A percentile compares a stretch with the other conserved stretches of the same genome.
These are phyloP conservation scores for Przewalskia tangutica DNA, from an alignment of 257 asterid species.

Conservation along the genomic window DNA sequence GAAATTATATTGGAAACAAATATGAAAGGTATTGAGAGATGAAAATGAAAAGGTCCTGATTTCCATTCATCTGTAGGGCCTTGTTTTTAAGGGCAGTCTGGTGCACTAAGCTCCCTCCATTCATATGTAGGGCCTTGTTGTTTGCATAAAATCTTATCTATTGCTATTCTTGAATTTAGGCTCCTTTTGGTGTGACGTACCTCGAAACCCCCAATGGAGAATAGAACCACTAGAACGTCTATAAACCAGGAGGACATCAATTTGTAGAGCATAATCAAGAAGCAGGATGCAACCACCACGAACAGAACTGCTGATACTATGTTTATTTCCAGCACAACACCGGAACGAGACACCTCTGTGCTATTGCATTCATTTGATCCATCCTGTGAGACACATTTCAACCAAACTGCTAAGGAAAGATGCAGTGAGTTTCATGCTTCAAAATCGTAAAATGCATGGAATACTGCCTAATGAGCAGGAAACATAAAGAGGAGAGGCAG, in stretches of 20 bases:
- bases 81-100: background rate
- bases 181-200: conserved; percentile 26
- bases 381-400: conserved; percentile 42
- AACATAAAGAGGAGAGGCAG: background rate
- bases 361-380: conserved; percentile 56
- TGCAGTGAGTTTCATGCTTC: background rate
- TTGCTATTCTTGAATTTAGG: background rate
- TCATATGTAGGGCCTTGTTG: background rate
- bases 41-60: background rate
- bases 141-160: background rate
- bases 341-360: conserved; percentile 27
- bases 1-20: background rate
- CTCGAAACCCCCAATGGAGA: conserved; percentile 90
- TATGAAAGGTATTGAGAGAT: background rate
- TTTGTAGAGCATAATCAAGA: conserved; percentile 88
- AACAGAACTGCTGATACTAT: conserved; percentile 65
- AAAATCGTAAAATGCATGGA: background rate
- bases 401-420: background rate
- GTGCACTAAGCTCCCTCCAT: too few relatives aligned
- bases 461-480: background rate
- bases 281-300: conserved; percentile 78
- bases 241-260: conserved; percentile 81
- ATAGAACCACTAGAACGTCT: conserved; percentile 84
- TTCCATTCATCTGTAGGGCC: background rate
- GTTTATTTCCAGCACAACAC: conserved; percentile 70